These are phyloP conservation scores for Pyracantha coccinea DNA, from an alignment of 331 rosid species.

Conservation along the genomic window DNA sequence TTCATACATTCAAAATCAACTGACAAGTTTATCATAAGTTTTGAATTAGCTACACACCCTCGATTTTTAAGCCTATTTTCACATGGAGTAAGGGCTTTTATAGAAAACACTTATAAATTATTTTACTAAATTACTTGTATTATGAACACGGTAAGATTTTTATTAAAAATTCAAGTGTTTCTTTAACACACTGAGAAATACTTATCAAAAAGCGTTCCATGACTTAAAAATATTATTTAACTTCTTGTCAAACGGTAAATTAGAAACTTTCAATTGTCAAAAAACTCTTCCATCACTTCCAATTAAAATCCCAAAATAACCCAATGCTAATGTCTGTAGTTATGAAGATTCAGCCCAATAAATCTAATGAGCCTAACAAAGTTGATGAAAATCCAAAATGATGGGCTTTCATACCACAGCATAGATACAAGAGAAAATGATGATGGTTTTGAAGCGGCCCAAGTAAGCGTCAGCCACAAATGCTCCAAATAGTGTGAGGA, in stretches of 20 bases:
- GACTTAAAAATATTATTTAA: too few species aligned
- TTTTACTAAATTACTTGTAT: too few species aligned
- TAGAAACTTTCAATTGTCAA: too few species aligned
- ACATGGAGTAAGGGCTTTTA: too few species aligned
- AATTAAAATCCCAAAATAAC: neutral
- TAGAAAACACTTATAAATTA: too few species aligned
- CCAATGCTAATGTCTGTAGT: neutral
- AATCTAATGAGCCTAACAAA: neutral
- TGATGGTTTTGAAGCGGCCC: conserved; percentile 59
- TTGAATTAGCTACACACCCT: too few species aligned
- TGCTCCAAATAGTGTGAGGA: conserved; percentile 45
- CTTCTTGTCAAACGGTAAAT: too few species aligned
- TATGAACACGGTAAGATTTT: too few species aligned
- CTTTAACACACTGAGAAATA: too few species aligned
- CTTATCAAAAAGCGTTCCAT: too few species aligned
- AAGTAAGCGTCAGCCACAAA: conserved; percentile 57
- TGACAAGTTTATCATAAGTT: neutral
- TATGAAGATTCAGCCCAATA: neutral
- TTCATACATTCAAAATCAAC: neutral
- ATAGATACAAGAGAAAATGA: conserved; percentile 38
- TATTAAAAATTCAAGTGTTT: too few species aligned
- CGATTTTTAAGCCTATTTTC: too few species aligned
- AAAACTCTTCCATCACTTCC: neutral
- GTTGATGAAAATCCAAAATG: neutral
- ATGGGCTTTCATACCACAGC: conserved; percentile 8